phyloP scores from a whole-genome alignment of 2,329 filamentous ascomycete genomes.

The Calonectria leucothoes region DNA sequence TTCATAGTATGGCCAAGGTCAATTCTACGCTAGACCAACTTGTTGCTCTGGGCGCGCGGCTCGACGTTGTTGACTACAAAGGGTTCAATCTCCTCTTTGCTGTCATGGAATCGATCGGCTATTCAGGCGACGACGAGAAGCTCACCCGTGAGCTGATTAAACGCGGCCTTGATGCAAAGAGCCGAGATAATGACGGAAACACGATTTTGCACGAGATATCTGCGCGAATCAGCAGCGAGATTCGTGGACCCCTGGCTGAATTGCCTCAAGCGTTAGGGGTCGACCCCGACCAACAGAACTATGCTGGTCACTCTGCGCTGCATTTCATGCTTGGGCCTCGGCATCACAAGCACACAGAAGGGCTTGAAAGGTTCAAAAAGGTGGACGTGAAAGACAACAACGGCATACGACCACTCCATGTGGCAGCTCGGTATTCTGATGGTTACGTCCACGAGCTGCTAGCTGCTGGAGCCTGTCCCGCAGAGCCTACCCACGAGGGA shows the following conservation, averaged over 20 bases:
- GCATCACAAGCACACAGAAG: background rate
- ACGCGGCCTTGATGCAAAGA: constrained; percentile 38
- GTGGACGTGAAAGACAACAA: constrained; percentile 27
- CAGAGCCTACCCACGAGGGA: constrained; percentile 44
- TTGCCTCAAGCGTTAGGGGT: background rate
- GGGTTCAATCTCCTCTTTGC: constrained; percentile 38
- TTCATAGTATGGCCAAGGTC: background rate
- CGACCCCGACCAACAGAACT: constrained; percentile 23
- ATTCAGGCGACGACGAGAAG: background rate
- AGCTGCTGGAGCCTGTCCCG: constrained; percentile 49
- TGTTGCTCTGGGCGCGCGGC: background rate
- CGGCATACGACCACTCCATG: constrained; percentile 39
- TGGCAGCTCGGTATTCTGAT: constrained; percentile 35
- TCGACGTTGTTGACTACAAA: constrained; percentile 20
- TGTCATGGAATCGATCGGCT: background rate
- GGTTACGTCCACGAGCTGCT: constrained; percentile 44
- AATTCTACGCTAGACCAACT: background rate
- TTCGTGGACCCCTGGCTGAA: background rate
- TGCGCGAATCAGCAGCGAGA: background rate
- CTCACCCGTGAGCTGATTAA: constrained; percentile 26
- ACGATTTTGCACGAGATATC: constrained; percentile 38
- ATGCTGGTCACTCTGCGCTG: background rate
- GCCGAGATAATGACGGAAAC: constrained; percentile 30
- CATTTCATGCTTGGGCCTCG: background rate
- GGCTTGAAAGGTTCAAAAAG: constrained; percentile 21